phyloP scores from a whole-genome alignment of 1,284 basidiomycete genomes.

The Stereum hirsutum region DNA sequence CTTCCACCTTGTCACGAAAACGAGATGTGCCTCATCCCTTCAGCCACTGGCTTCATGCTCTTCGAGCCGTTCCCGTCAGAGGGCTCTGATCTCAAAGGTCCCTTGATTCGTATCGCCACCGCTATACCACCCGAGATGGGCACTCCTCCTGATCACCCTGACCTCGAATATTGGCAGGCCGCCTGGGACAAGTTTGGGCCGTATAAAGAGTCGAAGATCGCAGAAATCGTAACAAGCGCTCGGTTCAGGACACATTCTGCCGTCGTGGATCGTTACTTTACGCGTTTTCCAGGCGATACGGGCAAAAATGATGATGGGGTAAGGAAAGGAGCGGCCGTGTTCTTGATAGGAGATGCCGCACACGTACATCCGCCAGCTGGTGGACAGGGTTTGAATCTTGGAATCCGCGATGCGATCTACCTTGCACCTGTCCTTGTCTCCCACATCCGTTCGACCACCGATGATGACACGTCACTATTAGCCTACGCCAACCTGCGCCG shows the following conservation, averaged over 20 bases:
- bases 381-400: slow-evolving; percentile 41
- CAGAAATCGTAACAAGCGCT: slow-evolving; percentile 23
- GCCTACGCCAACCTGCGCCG: too few relatives aligned
- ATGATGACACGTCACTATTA: too few relatives aligned
- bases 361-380: slow-evolving; percentile 36
- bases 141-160: slow-evolving; percentile 20
- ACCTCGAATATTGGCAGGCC: slow-evolving; percentile 26
- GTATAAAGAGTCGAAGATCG: slow-evolving; percentile 4
- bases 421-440: slow-evolving; percentile 21
- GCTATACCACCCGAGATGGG: slow-evolving; percentile 25
- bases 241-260: slow-evolving; percentile 31
- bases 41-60: slow-evolving; percentile 18
- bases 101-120: slow-evolving; percentile 25
- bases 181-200: slow-evolving; percentile 27
- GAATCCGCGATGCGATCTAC: slow-evolving; percentile 30
- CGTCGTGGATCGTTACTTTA: slow-evolving; percentile 12
- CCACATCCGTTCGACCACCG: too few relatives aligned
- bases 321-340: too few relatives aligned
- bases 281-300: background rate
- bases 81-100: too few relatives aligned
- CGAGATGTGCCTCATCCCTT: slow-evolving; percentile 23
- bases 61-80: slow-evolving; percentile 11
- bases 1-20: slow-evolving; percentile 13
- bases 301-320: slow-evolving; percentile 10
- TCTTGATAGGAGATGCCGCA: slow-evolving; percentile 34